A percentile compares a stretch with the other conserved stretches of the same genome.
Conservation (phyloP, 352 stramenopile genomes). For the Phytophthora pistaciae region DNA sequence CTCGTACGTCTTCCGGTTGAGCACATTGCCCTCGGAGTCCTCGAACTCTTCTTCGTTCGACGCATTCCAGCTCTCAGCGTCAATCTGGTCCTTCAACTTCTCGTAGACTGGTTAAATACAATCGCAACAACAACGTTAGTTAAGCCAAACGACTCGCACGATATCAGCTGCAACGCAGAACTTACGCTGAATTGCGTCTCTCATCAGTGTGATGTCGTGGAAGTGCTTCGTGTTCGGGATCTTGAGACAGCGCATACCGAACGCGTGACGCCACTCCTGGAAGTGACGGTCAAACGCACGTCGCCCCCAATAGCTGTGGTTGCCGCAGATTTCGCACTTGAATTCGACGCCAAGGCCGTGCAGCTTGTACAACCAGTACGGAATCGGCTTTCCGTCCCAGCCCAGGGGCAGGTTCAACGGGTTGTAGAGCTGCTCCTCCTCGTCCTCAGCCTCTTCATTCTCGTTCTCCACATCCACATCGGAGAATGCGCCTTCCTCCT, state of each 20-base stretch:
- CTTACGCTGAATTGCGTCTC: slow-evolving; percentile 92
- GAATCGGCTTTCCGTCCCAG: slow-evolving; percentile 99
- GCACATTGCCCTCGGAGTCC: slow-evolving; percentile 98
- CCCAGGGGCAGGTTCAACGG: slow-evolving; percentile 98
- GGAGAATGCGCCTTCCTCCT: slow-evolving; percentile 87
- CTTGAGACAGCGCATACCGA: slow-evolving; percentile 98
- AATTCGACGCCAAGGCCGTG: slow-evolving; percentile 99
- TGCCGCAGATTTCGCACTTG: slow-evolving; percentile 99
- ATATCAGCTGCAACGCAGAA: slow-evolving; percentile 14
- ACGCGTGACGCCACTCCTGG: slow-evolving; percentile 97
- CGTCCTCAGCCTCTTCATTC: slow-evolving; percentile 73
- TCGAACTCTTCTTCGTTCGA: slow-evolving; percentile 98
- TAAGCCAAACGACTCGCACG: neutral
- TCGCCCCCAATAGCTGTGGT: slow-evolving; percentile 98
- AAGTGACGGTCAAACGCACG: slow-evolving; percentile 98
- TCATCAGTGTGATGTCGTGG: slow-evolving; percentile 99
- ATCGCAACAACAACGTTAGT: slow-evolving; percentile 3
- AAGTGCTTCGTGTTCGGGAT: slow-evolving; percentile 99
- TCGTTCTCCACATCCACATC: slow-evolving; percentile 84
- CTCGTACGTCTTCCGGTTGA: slow-evolving; percentile 98
- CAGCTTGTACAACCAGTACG: slow-evolving; percentile 99
- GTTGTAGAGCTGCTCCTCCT: slow-evolving; percentile 99
- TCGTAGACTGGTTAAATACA: slow-evolving; percentile 89
- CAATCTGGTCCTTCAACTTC: slow-evolving; percentile 95
- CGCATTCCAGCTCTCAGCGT: slow-evolving; percentile 94